Base-by-base conservation (phyloP, 345 rosid genomes). In the Salix dunnii region DNA sequence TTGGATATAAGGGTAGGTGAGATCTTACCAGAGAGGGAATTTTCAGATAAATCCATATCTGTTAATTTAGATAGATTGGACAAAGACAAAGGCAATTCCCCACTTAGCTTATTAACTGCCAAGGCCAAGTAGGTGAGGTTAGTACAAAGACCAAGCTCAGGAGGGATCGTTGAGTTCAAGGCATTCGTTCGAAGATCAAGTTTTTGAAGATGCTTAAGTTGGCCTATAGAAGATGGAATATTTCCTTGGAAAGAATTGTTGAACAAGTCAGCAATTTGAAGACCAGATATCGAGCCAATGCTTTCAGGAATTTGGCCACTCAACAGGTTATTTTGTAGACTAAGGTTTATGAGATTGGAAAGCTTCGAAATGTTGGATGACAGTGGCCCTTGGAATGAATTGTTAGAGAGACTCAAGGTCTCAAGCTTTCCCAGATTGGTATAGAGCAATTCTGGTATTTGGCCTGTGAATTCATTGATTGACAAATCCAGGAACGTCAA, bases 401-500 rank as follows among this genome's bases (percentile, higher is more conserved):
- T 91, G 0, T 5, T 13, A 2, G 79, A 74, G 74, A 90, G 88
- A 74, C 85, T 82, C 27, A 91, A 87, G 68, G 71, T 77, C 7
- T 78, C 82, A 53, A 91, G 83, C 64, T 81, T 87, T 30, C 77
- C 82, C 7, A 91, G 86, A 80, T 86, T 85, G 74, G 71, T 65
- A 62, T 70, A 91, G 0, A 78, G 46, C 18, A 79, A 76, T 53
- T 82, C 90, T 2, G 93, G 93, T 65, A 91, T 78, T n/a, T 14
- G 8, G 8, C 96, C 93, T 0, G 74, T 78, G 3, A 89, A 76
- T 5, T 25, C 0, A 72, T 91, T 91, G 3, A 5, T 0, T 0
- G 96, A 89, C 85, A 89, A 79, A 76, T 91, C 93, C 9, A 90
- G 87, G 79, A 68, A 88, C 2, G 82, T 86, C 81, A 90, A 83